Evolutionary conservation across 805 yeast species (phyloP), one percentile per base, ranked within the genome.

Genomic region (Candida michaelii): DNA sequence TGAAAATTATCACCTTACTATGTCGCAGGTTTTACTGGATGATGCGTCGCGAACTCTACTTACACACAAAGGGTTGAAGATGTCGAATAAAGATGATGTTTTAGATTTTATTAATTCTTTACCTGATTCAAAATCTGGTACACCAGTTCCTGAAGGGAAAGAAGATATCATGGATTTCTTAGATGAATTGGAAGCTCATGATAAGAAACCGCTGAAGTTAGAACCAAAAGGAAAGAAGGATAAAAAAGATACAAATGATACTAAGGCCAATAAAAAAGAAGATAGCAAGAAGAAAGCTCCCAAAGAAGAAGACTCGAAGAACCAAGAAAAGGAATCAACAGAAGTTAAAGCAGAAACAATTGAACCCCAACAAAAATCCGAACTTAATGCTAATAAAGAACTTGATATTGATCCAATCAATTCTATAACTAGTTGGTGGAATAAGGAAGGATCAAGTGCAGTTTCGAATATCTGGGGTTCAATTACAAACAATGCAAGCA

Each of bases 101-200:
- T 71, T 86, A 42, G 91, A 85, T 49, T 87, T 87, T 56, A 72
- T 86, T 51, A 89, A 85, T 55, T 83, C 90, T 0, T 74, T 89
- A 36, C 93, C 95, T 3, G 89, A 83, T 38, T 71, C 74, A 17
- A 65, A 63, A 44, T 44, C 60, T n/a, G 53, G 55, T 8, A 60
- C 67, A 3, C 62, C 63, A 15, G 52, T 47, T 23, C 65, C 72
- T 32, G 56, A 49, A 15, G 74, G 57, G 2, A 79, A 73, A 45
- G 77, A 76, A 36, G 82, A 79, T 42, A 71, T 78, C 34, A 57
- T 78, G 44, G 80, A 74, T 14, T 79, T 79, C 45, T 60, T 78
- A 45, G 89, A 86, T 60, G 89, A 86, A 60, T 66, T 85, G 52
- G 89, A 83, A 49, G 80, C 80, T 47, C 80, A 78, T 48, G 82